Conservation (phyloP, 768 basidiomycete genomes). For the Termitomyces sp. region DNA sequence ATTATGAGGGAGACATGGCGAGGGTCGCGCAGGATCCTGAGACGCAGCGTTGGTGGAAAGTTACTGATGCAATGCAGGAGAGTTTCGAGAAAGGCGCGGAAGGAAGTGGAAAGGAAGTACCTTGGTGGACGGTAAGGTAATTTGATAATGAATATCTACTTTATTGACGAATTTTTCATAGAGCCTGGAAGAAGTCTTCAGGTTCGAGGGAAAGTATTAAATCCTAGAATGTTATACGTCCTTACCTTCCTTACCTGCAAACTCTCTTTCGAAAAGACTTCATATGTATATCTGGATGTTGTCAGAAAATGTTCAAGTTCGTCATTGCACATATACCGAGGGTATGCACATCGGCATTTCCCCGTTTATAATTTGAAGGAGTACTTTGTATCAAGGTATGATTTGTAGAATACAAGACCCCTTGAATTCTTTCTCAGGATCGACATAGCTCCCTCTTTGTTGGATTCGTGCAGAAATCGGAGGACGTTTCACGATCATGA, state of each 20-base stretch:
- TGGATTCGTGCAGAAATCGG: not conserved
- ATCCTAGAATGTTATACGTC: not conserved
- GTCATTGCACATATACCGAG: too few relatives aligned
- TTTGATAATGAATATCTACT: not conserved
- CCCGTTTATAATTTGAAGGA: not conserved
- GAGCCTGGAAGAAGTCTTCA: slow-evolving; percentile 63
- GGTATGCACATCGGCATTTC: not conserved
- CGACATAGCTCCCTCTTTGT: not conserved
- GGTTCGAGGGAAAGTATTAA: slow-evolving; percentile 47
- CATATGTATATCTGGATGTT: not conserved
- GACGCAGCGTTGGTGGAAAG: slow-evolving; percentile 72
- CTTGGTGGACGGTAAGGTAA: slow-evolving; percentile 61
- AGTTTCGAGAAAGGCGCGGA: slow-evolving; percentile 64
- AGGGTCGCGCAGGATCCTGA: slow-evolving; percentile 56
- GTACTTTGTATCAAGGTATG: not conserved
- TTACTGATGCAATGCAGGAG: slow-evolving; percentile 77
- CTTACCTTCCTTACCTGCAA: not conserved
- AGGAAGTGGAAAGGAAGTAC: slow-evolving; percentile 60
- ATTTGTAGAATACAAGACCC: not conserved
- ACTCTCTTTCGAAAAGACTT: not conserved
- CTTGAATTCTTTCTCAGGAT: not conserved
- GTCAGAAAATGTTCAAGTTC: not conserved
- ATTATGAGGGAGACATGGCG: slow-evolving; percentile 65
- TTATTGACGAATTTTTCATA: slow-evolving; percentile 11
- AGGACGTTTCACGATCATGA: not conserved